Base-by-base conservation (phyloP, 2,329 filamentous ascomycete species). In the Dryadomyces quercivorus region DNA sequence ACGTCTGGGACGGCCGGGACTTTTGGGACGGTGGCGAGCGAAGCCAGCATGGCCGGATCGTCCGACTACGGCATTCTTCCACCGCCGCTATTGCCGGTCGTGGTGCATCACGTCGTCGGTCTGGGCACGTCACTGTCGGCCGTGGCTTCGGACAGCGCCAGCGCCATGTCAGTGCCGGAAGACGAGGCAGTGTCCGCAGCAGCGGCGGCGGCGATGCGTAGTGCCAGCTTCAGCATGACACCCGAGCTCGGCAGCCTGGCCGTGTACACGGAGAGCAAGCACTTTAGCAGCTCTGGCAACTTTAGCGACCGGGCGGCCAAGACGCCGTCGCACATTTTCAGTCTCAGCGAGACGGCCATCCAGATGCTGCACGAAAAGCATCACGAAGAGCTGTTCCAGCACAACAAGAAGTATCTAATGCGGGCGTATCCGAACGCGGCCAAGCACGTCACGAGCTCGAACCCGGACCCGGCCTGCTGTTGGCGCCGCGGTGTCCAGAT, bases 401-500 rank as follows among this genome's bases (percentile, higher is more conserved):
- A 98, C 72, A 98, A 98, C 69, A 84, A 87, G 62, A 77, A 80
- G 53, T 90, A 85, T 67, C 80, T 96, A 60, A 95, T 96, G 81
- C 84, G 93, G 38, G 89, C 94, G 10, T 98, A 96, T 65, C 93
- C 93, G 5, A 85, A 85, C 22, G 85, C 81, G 3, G 77, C 80
- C 57, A 83, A 91, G 40, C 61, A 61, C 40, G 77, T 96, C 52
- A 82, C 85, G 62, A 96, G 91, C 47, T 88, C 87, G n/a, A 98
- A 98, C 66, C 93, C 93, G 44, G 91, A 97, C 63, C 93, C 93
- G 1, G 84, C 90, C 59, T 82, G 82, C 46, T 94, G 90, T 66
- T 98, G 93, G 93, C 83, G 90, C 51, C 84, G 88, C 53, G 93
- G 93, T 31, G 91, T 96, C 20, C 93, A 98, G 68, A 97, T 98